phyloP scores from a whole-genome alignment of 441 rosid species.

The Capsella rubella region DNA sequence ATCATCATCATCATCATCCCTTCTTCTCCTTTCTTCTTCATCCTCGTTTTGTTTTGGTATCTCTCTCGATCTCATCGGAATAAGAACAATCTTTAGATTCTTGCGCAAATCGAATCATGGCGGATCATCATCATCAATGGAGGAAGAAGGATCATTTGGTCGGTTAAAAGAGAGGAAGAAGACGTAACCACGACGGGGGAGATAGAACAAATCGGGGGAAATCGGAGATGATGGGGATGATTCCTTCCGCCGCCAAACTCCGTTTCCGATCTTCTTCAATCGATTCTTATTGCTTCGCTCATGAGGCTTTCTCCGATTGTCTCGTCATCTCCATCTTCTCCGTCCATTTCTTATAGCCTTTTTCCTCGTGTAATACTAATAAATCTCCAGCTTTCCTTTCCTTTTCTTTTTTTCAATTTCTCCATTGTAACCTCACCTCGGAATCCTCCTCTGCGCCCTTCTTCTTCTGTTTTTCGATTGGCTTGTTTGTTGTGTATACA shows the following conservation, averaged over 20 bases:
- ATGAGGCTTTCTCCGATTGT: slow-evolving; percentile 47
- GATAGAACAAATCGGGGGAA: not conserved
- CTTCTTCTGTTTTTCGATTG: not conserved
- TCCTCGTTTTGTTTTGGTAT: not conserved
- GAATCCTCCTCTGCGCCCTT: not conserved
- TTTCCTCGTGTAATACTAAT: slow-evolving; percentile 32
- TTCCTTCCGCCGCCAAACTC: slow-evolving; percentile 42
- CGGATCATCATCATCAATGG: slow-evolving; percentile 23
- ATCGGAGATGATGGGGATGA: slow-evolving; percentile 39
- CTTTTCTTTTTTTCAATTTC: not conserved
- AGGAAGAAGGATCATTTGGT: slow-evolving; percentile 25
- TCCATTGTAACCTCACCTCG: not conserved
- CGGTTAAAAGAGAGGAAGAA: not conserved
- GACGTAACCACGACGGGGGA: slow-evolving; percentile 17
- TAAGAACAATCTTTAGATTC: not conserved
- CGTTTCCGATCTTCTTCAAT: slow-evolving; percentile 68
- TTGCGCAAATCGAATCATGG: not conserved
- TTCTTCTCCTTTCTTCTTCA: not conserved
- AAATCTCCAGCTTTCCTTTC: not conserved
- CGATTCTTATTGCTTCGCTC: slow-evolving; percentile 51
- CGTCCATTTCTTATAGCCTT: slow-evolving; percentile 36
- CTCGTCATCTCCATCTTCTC: not conserved
- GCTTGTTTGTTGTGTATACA: slow-evolving; percentile 16
- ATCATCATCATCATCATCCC: too few relatives aligned
- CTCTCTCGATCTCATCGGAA: not conserved